These are phyloP conservation scores for Wickerhamiella domercqiae DNA, from an alignment of 805 yeast genomes.

Conservation along the genomic window DNA sequence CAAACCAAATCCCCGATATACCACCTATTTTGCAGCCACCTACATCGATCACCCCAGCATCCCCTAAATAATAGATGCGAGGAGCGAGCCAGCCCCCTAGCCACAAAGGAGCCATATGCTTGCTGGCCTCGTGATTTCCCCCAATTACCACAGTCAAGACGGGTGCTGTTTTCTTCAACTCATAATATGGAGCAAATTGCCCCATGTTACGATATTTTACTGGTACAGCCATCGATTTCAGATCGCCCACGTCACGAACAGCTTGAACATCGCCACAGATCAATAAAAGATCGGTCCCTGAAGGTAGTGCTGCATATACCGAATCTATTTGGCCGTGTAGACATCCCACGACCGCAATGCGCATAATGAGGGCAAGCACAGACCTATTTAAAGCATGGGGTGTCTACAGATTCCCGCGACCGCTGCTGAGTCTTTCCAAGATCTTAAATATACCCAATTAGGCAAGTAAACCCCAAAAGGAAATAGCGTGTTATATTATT, in stretches of 20 bases:
- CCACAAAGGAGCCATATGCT: slow-evolving; percentile 52
- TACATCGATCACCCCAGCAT: slow-evolving; percentile 55
- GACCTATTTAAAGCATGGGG: no score
- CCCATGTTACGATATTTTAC: slow-evolving; percentile 58
- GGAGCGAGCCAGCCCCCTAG: slow-evolving; percentile 93
- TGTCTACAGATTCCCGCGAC: no score
- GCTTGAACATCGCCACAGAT: slow-evolving; percentile 92
- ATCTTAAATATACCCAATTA: no score
- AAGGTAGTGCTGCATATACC: slow-evolving; percentile 10
- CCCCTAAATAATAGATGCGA: slow-evolving; percentile 72
- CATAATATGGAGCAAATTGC: slow-evolving; percentile 63
- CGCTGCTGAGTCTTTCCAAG: no score
- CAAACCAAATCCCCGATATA: slow-evolving; percentile 67
- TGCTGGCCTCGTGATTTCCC: slow-evolving; percentile 89
- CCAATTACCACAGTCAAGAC: slow-evolving; percentile 72
- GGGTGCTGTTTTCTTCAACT: slow-evolving; percentile 49
- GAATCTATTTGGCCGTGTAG: slow-evolving; percentile 15
- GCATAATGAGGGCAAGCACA: no score
- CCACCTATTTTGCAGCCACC: slow-evolving; percentile 70
- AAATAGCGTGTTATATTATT: no score
- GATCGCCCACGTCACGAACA: slow-evolving; percentile 45
- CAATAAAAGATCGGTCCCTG: slow-evolving; percentile 38
- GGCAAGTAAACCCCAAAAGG: no score
- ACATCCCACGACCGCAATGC: slow-evolving; percentile 19
- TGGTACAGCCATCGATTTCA: slow-evolving; percentile 63